Evolutionary conservation across 2,329 filamentous ascomycete species (phyloP).

Genomic region (Cladophialophora chaetospira): DNA sequence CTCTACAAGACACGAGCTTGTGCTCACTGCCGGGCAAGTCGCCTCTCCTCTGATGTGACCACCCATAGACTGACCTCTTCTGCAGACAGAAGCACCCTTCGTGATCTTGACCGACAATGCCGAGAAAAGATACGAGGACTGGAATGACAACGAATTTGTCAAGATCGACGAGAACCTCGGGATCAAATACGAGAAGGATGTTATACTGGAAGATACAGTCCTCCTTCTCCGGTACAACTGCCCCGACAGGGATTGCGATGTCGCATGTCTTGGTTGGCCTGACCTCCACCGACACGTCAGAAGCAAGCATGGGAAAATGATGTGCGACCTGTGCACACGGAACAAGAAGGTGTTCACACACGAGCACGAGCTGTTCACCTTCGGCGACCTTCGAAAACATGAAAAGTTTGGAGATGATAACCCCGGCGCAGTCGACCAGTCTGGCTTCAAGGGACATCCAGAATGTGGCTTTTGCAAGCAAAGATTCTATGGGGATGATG

Average conservation of each 20-base stretch:
- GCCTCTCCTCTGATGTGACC: neutral
- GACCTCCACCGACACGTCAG: conserved; percentile 81
- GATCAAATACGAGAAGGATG: conserved; percentile 83
- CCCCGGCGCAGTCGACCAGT: conserved; percentile 86
- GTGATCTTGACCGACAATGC: conserved; percentile 91
- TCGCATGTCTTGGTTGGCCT: conserved; percentile 79
- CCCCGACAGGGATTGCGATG: conserved; percentile 79
- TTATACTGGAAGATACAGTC: conserved; percentile 88
- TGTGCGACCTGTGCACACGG: conserved; percentile 77
- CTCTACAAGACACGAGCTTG: conserved; percentile 96
- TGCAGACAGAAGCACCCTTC: conserved; percentile 55
- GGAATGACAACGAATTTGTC: conserved; percentile 69
- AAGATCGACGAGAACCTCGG: conserved; percentile 82
- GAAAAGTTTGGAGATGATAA: conserved; percentile 89
- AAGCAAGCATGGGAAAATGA: conserved; percentile 74
- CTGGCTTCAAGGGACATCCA: conserved; percentile 93
- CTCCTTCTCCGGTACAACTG: conserved; percentile 92
- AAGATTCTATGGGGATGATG: conserved; percentile 94
- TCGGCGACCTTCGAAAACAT: conserved; percentile 78
- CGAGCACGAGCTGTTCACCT: conserved; percentile 89
- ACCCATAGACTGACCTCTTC: conserved; percentile 8
- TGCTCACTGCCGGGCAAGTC: conserved; percentile 84
- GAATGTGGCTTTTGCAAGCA: conserved; percentile 90
- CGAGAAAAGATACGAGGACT: conserved; percentile 83
- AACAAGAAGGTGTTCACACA: conserved; percentile 99